Conservation (phyloP, 2,329 filamentous ascomycete genomes). For the Neonectria punicea region DNA sequence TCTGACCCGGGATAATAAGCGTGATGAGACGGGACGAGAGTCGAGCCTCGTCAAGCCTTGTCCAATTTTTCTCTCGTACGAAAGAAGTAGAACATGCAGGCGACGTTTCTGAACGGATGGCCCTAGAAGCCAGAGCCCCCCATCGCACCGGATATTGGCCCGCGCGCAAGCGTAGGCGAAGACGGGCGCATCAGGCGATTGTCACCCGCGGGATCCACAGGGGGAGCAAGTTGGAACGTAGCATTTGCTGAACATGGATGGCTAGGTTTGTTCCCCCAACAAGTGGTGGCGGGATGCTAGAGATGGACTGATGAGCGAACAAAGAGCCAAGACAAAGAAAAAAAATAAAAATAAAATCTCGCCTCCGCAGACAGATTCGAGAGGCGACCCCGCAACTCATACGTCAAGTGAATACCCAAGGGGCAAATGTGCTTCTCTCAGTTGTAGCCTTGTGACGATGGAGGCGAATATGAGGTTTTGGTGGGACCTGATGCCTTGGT, state of each 20-base stretch:
- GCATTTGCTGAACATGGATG: neutral
- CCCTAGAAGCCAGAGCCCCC: slow-evolving; percentile 7
- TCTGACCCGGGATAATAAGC: slow-evolving; percentile 2
- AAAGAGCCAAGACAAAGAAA: neutral
- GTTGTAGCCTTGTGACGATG: neutral
- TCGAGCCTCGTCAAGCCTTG: slow-evolving; percentile 13
- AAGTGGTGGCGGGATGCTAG: neutral
- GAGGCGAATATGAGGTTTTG: too few species aligned
- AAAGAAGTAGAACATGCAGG: neutral
- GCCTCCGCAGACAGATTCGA: neutral
- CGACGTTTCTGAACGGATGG: slow-evolving; percentile 6
- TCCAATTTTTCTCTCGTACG: neutral
- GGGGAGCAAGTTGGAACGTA: neutral
- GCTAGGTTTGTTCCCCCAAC: neutral
- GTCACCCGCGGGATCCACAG: slow-evolving; percentile 7
- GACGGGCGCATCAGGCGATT: slow-evolving; percentile 24
- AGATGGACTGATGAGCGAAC: neutral
- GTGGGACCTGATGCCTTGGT: neutral
- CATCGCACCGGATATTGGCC: slow-evolving; percentile 10
- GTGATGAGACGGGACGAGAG: slow-evolving; percentile 23
- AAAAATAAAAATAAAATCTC: neutral
- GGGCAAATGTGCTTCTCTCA: neutral
- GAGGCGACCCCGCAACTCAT: neutral
- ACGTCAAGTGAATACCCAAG: neutral
- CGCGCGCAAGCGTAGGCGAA: slow-evolving; percentile 10